These are phyloP conservation scores for Elsinoe batatas DNA, from an alignment of 2,329 filamentous ascomycete genomes.

Conservation along the genomic window DNA sequence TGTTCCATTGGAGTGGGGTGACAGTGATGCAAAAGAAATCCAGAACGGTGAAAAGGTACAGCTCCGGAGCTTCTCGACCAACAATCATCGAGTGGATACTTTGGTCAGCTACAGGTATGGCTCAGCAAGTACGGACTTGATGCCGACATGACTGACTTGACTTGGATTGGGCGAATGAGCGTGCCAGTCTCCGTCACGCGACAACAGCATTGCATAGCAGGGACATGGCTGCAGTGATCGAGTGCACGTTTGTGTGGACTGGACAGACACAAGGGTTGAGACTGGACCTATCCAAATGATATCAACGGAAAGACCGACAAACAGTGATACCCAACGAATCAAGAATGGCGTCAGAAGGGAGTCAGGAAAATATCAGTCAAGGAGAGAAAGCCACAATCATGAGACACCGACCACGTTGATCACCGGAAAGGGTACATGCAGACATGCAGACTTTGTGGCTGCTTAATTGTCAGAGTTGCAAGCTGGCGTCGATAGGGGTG, in stretches of 20 bases:
- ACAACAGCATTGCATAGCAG: not conserved
- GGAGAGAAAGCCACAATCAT: not conserved
- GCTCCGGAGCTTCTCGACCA: conserved; percentile 89
- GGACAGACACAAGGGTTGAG: not conserved
- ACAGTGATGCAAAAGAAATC: conserved; percentile 97
- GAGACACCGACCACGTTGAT: not conserved
- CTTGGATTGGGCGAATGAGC: conserved; percentile 17
- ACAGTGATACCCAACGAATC: not conserved
- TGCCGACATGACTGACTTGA: conserved; percentile 12
- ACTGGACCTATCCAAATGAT: not conserved
- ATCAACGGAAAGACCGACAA: not conserved
- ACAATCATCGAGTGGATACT: conserved; percentile 87
- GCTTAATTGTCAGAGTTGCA: not conserved
- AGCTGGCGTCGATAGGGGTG: not conserved
- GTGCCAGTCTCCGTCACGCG: too few species aligned
- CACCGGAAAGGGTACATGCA: not conserved
- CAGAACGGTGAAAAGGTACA: conserved; percentile 90
- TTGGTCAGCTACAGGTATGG: conserved; percentile 74
- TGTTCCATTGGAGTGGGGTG: conserved; percentile 95
- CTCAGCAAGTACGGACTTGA: not conserved
- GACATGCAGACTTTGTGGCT: not conserved
- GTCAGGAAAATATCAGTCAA: not conserved
- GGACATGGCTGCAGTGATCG: not conserved
- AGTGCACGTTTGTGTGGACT: not conserved
- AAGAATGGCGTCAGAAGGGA: not conserved